Percentiles rank a stretch among this genome's conserved stretches.
Conservation (phyloP, 139 green algal genomes). For the Mychonastes homosphaera region DNA sequence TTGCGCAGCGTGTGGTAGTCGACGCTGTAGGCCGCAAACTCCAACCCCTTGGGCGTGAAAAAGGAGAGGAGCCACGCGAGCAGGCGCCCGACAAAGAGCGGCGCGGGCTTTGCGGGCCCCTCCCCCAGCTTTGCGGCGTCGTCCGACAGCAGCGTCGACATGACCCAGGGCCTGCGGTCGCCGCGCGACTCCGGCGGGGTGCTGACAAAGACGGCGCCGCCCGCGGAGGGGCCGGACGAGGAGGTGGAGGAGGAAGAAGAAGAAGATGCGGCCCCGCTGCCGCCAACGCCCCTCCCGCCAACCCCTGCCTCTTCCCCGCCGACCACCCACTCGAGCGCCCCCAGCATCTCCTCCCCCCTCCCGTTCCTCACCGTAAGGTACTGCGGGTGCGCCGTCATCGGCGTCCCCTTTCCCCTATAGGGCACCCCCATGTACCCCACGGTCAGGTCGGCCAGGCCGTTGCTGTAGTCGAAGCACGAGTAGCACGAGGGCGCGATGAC, state of each 20-base stretch:
- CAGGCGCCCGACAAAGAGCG: conserved; percentile 66
- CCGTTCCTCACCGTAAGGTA: conserved; percentile 86
- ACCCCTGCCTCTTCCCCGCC: no score
- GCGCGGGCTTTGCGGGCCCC: conserved; percentile 61
- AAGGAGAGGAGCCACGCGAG: conserved; percentile 64
- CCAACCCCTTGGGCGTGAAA: conserved; percentile 84
- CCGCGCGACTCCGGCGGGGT: background rate
- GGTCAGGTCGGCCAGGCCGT: conserved; percentile 84
- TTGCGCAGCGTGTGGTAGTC: conserved; percentile 97
- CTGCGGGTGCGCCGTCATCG: conserved; percentile 85
- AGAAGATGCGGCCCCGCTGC: background rate
- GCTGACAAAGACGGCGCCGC: background rate
- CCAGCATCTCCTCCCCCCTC: conserved; percentile 70
- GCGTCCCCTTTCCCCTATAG: conserved; percentile 32
- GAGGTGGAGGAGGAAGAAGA: background rate
- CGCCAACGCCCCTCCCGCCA: conserved; percentile 7
- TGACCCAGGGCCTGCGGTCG: no score
- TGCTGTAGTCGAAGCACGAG: conserved; percentile 96
- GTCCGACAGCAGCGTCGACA: conserved; percentile 85
- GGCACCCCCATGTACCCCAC: conserved; percentile 93
- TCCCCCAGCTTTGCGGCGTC: conserved; percentile 85
- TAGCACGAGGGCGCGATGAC: conserved; percentile 92
- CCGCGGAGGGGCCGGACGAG: no score
- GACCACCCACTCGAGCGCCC: no score
- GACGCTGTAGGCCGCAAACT: conserved; percentile 92